Percentiles rank a stretch among this genome's conserved stretches.
These are phyloP conservation scores for Coniochaeta prunicola DNA, from an alignment of 2,329 filamentous ascomycete species.

Conservation along the genomic window DNA sequence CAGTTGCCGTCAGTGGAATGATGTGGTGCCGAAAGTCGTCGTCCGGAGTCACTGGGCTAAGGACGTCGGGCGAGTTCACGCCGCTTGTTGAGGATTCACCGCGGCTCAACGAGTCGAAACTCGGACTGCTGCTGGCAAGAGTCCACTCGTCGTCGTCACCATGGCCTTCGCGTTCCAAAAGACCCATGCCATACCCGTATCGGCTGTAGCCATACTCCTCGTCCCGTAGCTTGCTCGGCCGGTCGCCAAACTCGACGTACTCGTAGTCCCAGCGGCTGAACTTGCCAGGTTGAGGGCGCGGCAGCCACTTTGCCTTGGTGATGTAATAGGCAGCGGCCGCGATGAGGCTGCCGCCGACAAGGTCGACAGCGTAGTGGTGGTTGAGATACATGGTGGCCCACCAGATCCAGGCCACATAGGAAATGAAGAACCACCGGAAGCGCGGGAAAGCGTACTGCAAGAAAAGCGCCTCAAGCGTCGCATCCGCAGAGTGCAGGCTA, in stretches of 20 bases:
- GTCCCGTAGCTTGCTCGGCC: constrained; percentile 22
- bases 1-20: constrained; percentile 27
- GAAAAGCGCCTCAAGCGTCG: constrained; percentile 84
- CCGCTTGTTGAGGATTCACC: constrained; percentile 36
- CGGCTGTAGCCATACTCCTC: constrained; percentile 40
- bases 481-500: constrained; percentile 83
- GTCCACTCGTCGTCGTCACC: constrained; percentile 83
- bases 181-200: constrained; percentile 37
- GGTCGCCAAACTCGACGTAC: constrained; percentile 77
- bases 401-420: constrained; percentile 90
- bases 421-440: constrained; percentile 70
- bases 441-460: constrained; percentile 88
- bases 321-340: constrained; percentile 77
- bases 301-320: constrained; percentile 71
- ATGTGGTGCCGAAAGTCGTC: constrained; percentile 24
- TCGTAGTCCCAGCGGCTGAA: constrained; percentile 91
- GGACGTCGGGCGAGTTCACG: constrained; percentile 40
- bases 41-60: constrained; percentile 42
- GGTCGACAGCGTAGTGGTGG: constrained; percentile 92
- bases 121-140: constrained; percentile 67
- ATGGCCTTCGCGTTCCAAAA: constrained; percentile 33
- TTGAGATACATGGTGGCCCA: constrained; percentile 98
- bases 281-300: constrained; percentile 77
- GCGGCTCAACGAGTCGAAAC: constrained; percentile 43
- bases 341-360: constrained; percentile 76